Evolutionary conservation across 169 alveolate genomes (phyloP).

Genomic region (Fabrea salina): DNA sequence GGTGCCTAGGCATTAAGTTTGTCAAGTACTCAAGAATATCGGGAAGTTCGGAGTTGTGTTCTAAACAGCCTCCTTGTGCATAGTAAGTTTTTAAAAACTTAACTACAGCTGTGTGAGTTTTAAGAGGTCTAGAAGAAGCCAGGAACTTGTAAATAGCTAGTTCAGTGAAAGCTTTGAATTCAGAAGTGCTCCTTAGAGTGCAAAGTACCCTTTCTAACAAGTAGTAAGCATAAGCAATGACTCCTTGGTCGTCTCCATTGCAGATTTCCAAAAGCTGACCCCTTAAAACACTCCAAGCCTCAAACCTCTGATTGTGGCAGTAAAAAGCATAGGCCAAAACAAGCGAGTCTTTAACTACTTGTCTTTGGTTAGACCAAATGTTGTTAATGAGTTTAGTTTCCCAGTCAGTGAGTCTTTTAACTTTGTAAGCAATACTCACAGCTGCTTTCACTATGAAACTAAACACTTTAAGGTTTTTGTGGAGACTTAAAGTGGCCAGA

Average conservation of each 20-base stretch:
- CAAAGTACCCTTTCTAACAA: not conserved
- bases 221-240: not conserved
- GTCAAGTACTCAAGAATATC: not conserved
- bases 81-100: not conserved
- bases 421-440: not conserved
- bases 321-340: not conserved
- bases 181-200: not conserved
- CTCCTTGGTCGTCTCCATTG: not conserved
- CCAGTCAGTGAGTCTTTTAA: not conserved
- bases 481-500: not conserved
- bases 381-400: not conserved
- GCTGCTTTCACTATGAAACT: not conserved
- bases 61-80: not conserved
- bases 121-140: not conserved
- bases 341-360: not conserved
- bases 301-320: constrained; percentile 1
- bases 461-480: not conserved
- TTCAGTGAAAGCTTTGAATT: not conserved
- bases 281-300: not conserved
- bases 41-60: no score
- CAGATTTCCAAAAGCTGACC: not conserved
- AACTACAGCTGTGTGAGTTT: not conserved
- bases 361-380: not conserved
- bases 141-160: not conserved
- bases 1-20: not conserved